Conservation (phyloP, 1,139 yeast genomes). For the Ogataea hybrid region DNA sequence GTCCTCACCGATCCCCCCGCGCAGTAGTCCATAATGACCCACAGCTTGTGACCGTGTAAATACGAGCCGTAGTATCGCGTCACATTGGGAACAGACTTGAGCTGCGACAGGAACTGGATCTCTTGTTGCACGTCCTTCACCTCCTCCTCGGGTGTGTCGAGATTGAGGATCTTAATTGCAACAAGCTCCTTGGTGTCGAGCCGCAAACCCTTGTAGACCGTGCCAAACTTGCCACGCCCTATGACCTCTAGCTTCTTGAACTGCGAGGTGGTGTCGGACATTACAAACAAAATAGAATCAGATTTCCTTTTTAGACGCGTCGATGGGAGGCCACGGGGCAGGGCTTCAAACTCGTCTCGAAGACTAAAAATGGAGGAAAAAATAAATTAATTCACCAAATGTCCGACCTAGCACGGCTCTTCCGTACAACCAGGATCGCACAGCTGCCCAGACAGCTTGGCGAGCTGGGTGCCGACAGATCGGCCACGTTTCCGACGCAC, state of each 20-base stretch:
- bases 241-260: slow-evolving; percentile 86
- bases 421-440: slow-evolving; percentile 30
- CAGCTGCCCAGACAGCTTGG: slow-evolving; percentile 31
- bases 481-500: slow-evolving; percentile 43
- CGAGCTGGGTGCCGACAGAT: slow-evolving; percentile 22
- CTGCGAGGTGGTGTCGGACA: slow-evolving; percentile 7
- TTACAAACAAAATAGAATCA: slow-evolving; percentile 1
- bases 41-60: slow-evolving; percentile 79
- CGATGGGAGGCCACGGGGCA: background rate
- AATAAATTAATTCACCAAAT: slow-evolving; percentile 8
- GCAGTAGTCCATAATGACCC: slow-evolving; percentile 98
- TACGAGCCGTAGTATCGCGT: slow-evolving; percentile 92
- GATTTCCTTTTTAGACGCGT: slow-evolving; percentile 8
- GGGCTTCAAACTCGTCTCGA: slow-evolving; percentile 5
- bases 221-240: slow-evolving; percentile 96
- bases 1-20: slow-evolving; percentile 96
- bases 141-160: slow-evolving; percentile 93
- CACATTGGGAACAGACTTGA: slow-evolving; percentile 84
- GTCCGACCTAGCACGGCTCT: slow-evolving; percentile 26
- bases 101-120: slow-evolving; percentile 77
- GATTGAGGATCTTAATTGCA: slow-evolving; percentile 88
- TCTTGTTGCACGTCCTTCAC: slow-evolving; percentile 94
- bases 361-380: slow-evolving; percentile 1
- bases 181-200: slow-evolving; percentile 69
- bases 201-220: slow-evolving; percentile 83